Evolutionary conservation across 2,329 filamentous ascomycete genomes (phyloP), one percentile per base, ranked within the genome.

Genomic region (Alternaria viburni): DNA sequence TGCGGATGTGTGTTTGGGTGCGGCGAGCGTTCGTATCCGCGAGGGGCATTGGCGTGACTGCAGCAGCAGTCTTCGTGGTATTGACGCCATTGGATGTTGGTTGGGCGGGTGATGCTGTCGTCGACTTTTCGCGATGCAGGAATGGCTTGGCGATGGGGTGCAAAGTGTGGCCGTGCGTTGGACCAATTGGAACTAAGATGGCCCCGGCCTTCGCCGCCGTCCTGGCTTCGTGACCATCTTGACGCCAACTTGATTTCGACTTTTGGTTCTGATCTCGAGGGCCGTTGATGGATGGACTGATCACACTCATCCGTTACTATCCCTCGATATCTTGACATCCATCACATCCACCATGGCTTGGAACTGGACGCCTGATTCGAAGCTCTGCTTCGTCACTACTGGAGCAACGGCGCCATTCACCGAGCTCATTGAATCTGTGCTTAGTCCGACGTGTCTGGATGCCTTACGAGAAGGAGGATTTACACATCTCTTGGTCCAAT

Each of bases 331-430:
- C 21, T 21, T 26, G 17, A 9, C 21, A n/a, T 12, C 2, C 13
- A 25, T 52, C 13, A 41, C 28, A 28, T 30, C 25, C 17, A 61
- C 7, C 44, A 73, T 74, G 70, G 56, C 70, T 3, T 75, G 68
- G 70, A 71, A 64, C 12, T 71, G 68, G 70, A 68, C 66, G 11
- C 10, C 68, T 44, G 56, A 57, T 21, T 71, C 70, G 46, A 84
- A 83, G 66, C 83, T 83, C 57, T 96, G 92, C 77, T 92, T 99
- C 69, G 90, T 97, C 59, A 98, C 96, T 0, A 91, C 97, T 28
- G 96, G 96, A 60, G 95, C 96, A 6, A 99, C 95, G 0, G 93
- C 94, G 15, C 88, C 91, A 19, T 99, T 99, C 80, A 84, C 86
- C 56, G 80, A 85, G 7, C 87, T 99, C 3, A 86, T 97, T 59